Evolutionary conservation across 1,284 basidiomycete genomes (phyloP).

Genomic region (Rhodotorula mucilaginosa): DNA sequence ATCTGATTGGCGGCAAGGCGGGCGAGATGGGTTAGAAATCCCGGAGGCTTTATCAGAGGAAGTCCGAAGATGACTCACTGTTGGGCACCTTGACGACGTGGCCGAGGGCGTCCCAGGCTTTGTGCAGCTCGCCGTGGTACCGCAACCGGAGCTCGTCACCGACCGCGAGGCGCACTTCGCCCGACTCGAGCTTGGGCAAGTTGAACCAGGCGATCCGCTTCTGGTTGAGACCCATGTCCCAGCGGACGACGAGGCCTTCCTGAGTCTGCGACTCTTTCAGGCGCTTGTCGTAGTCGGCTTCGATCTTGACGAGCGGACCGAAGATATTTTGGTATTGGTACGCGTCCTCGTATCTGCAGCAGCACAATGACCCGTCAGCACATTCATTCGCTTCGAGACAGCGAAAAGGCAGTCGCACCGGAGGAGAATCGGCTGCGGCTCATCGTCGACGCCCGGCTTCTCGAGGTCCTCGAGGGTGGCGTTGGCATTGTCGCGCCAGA

Average conservation of each 20-base stretch:
- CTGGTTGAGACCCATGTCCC: constrained; percentile 97
- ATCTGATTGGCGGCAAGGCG: constrained; percentile 56
- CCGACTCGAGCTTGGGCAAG: constrained; percentile 94
- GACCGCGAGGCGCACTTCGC: constrained; percentile 92
- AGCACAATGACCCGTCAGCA: background rate
- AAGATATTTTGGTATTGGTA: constrained; percentile 99
- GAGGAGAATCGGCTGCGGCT: constrained; percentile 84
- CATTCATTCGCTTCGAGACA: too few species aligned
- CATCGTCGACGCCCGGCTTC: constrained; percentile 93
- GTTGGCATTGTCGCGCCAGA: constrained; percentile 94
- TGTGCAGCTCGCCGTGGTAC: constrained; percentile 83
- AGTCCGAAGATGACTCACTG: constrained; percentile 57
- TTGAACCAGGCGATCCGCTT: constrained; percentile 96
- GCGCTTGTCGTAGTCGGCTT: constrained; percentile 97
- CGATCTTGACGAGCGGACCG: constrained; percentile 97
- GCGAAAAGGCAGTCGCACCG: constrained; percentile 51
- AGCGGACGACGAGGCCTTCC: constrained; percentile 89
- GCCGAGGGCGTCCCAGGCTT: constrained; percentile 93
- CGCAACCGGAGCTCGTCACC: constrained; percentile 91
- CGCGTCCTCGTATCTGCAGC: constrained; percentile 80
- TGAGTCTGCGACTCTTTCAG: constrained; percentile 98
- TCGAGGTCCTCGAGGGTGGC: constrained; percentile 96
- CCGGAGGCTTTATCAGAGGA: background rate
- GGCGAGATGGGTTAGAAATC: background rate
- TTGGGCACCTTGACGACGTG: constrained; percentile 99